Conservation (phyloP, 2,329 filamentous ascomycete genomes). For the Cadophora gregata region DNA sequence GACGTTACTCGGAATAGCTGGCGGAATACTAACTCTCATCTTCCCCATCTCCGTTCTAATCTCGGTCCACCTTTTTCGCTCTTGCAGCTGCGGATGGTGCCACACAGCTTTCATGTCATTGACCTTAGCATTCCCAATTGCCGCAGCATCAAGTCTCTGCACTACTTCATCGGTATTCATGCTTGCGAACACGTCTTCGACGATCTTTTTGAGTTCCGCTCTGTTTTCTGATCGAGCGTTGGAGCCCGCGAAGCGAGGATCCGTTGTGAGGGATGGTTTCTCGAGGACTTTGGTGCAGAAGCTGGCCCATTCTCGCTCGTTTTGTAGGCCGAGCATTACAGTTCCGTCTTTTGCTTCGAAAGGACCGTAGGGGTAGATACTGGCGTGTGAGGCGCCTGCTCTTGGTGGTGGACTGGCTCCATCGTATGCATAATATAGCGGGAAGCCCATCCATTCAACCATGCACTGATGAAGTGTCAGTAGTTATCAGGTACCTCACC, state of each 20-base stretch:
- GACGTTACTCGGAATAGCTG: slow-evolving; percentile 19
- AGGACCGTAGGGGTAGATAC: slow-evolving; percentile 19
- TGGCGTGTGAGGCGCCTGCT: slow-evolving; percentile 15
- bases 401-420: slow-evolving; percentile 5
- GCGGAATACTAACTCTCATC: slow-evolving; percentile 16
- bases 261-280: not conserved
- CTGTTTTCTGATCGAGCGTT: slow-evolving; percentile 15
- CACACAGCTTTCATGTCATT: slow-evolving; percentile 20
- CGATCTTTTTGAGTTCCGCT: slow-evolving; percentile 4
- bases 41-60: slow-evolving; percentile 19
- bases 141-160: slow-evolving; percentile 12
- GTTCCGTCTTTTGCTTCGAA: slow-evolving; percentile 11
- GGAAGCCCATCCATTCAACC: slow-evolving; percentile 24
- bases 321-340: slow-evolving; percentile 21
- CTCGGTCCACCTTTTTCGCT: slow-evolving; percentile 12
- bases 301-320: slow-evolving; percentile 19
- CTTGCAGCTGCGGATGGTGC: slow-evolving; percentile 16
- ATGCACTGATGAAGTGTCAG: slow-evolving; percentile 6
- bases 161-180: slow-evolving; percentile 18
- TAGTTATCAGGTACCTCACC: no score
- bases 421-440: slow-evolving; percentile 18
- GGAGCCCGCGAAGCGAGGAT: slow-evolving; percentile 4
- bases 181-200: slow-evolving; percentile 13
- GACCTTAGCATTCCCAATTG: slow-evolving; percentile 20
- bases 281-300: slow-evolving; percentile 16